Percentiles rank a stretch among this genome's conserved stretches.
Evolutionary conservation across 495 filamentous ascomycete species (phyloP).

Genomic region (Talaromyces adpressus): DNA sequence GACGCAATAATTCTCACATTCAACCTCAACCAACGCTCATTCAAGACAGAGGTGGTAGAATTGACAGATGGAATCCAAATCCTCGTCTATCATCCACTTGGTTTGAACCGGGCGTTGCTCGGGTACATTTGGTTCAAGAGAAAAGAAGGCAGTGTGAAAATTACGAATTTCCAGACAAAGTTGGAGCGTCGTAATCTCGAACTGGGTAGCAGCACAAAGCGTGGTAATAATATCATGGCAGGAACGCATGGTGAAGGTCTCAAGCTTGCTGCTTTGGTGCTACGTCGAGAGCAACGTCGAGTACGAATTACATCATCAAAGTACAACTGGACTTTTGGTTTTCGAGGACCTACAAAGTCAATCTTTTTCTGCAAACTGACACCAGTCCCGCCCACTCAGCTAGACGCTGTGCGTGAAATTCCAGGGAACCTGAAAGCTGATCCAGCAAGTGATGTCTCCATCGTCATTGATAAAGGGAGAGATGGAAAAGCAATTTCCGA

Average conservation of each 20-base stretch:
- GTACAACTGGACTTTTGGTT: conserved; percentile 7
- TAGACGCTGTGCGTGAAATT: not conserved
- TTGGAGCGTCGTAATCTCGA: not conserved
- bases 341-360: not conserved
- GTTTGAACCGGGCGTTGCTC: too few species aligned
- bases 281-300: too few species aligned
- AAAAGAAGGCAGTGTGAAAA: not conserved
- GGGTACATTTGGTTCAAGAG: conserved; percentile 1
- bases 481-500: not conserved
- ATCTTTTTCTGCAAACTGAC: not conserved
- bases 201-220: not conserved
- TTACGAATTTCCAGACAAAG: not conserved
- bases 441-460: not conserved
- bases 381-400: not conserved
- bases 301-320: too few species aligned
- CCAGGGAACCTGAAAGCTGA: not conserved
- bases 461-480: not conserved
- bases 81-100: not conserved
- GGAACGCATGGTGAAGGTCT: conserved; percentile 8
- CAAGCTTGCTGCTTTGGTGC: conserved; percentile 9
- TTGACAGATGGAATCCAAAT: not conserved
- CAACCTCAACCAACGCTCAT: not conserved
- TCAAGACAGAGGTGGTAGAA: not conserved
- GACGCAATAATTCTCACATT: conserved; percentile 6
- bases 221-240: not conserved